Base-by-base conservation (phyloP, 176 grass and related monocot genomes). In the Phyllostachys edulis region DNA sequence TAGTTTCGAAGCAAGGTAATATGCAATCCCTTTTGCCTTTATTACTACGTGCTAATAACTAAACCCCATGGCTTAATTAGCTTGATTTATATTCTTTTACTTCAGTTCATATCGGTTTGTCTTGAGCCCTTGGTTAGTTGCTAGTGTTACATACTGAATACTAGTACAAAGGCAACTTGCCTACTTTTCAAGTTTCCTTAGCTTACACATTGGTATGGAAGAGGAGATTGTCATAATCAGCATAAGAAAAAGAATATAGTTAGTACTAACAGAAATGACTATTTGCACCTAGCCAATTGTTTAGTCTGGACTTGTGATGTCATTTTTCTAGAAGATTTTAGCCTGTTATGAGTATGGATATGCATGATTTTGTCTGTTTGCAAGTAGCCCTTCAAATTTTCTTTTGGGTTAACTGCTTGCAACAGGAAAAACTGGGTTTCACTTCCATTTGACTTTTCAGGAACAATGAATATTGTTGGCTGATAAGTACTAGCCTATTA, bases 1-100 rank as follows among this genome's bases (percentile, higher is more conserved):
- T 98, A 63, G 93, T 98, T 75, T 41, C 95, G 87, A 95, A 98
- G 81, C 96, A 98, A 98, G 93, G 96, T 59, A 89, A 56, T 77
- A 44, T 75, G 1, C 67, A 18, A 79, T 87, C 47, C 46, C 10
- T 41, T 80, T 54, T 75, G 47, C 40, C 7, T 79, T 77, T 46
- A 6, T 87, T 71, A 39, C 44, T 78, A 44, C 5, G 64, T 50
- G 5, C 36, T 36, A 13, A 87, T 84, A 16, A 63, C 20, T 73
- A 39, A 64, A 63, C 23, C 6, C 26, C 13, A 16, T 81, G 26
- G 21, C 24, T 87, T 63, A 27, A 16, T 77, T 61, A 85, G 11
- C 2, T 46, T 55, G 16, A 66, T 57, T 39, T 72, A 29, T 84
- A 45, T 80, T 81, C 34, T 1, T 73, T 71, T 79, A 67, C 3